A percentile compares a stretch with the other conserved stretches of the same genome.
These are phyloP conservation scores for Sechiopsis laciniata DNA, from an alignment of 306 rosid genomes.

Conservation along the genomic window DNA sequence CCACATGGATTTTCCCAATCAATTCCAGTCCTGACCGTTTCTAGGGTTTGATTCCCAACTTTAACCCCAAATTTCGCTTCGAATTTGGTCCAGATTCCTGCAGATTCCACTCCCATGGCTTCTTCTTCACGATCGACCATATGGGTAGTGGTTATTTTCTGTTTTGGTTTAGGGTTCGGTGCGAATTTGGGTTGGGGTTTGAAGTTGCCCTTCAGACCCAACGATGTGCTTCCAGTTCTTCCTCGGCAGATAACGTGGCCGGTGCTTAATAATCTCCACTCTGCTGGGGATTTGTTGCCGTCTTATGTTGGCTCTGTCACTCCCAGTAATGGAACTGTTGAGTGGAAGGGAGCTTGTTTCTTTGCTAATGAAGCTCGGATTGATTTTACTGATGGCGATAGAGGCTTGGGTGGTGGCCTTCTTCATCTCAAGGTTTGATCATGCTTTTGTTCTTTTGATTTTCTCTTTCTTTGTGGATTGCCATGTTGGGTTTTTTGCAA, in stretches of 20 bases:
- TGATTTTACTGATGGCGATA: constrained; percentile 42
- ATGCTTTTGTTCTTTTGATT: background rate
- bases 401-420: constrained; percentile 69
- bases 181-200: constrained; percentile 33
- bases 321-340: constrained; percentile 48
- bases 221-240: constrained; percentile 83
- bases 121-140: constrained; percentile 1
- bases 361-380: constrained; percentile 58
- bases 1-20: constrained; percentile 6
- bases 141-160: constrained; percentile 29
- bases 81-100: constrained; percentile 5
- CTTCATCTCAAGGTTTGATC: constrained; percentile 69
- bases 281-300: constrained; percentile 91
- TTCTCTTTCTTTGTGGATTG: background rate
- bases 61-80: constrained; percentile 8
- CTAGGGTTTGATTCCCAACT: constrained; percentile 19
- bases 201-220: constrained; percentile 59
- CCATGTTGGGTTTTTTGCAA: background rate
- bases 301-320: constrained; percentile 71
- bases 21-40: background rate
- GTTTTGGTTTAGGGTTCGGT: constrained; percentile 30
- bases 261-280: constrained; percentile 72
- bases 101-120: constrained; percentile 30
- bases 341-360: constrained; percentile 91
- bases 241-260: constrained; percentile 88